Conservation (phyloP, 2,329 filamentous ascomycete species). For the Gyromitra esculenta region DNA sequence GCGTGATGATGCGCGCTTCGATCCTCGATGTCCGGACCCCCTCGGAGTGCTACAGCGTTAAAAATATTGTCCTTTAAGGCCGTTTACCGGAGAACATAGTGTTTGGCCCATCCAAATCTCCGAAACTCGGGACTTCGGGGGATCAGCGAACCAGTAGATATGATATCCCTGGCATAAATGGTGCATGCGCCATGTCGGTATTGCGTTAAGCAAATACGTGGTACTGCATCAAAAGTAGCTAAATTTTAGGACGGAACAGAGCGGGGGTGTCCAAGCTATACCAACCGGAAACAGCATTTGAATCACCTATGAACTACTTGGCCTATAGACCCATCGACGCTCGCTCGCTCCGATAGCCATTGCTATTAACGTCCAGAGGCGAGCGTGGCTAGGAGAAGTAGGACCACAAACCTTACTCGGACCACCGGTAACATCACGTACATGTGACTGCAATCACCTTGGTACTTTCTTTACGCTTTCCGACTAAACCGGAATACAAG, state of each 20-base stretch:
- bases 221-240: slow-evolving; percentile 18
- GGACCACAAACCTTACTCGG: background rate
- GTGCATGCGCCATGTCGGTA: slow-evolving; percentile 19
- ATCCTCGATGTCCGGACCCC: slow-evolving; percentile 9
- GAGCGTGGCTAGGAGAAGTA: slow-evolving; percentile 10
- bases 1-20: slow-evolving; percentile 29
- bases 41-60: slow-evolving; percentile 21
- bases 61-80: slow-evolving; percentile 7
- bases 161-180: slow-evolving; percentile 12
- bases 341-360: background rate
- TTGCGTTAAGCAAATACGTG: slow-evolving; percentile 11
- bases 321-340: background rate
- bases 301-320: background rate
- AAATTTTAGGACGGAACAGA: background rate
- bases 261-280: slow-evolving; percentile 5
- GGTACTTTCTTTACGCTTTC: background rate
- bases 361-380: background rate
- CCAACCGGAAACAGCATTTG: background rate
- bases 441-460: background rate
- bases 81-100: slow-evolving; percentile 28
- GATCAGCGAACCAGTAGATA: slow-evolving; percentile 21
- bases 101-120: slow-evolving; percentile 25
- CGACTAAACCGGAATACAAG: background rate
- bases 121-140: slow-evolving; percentile 20
- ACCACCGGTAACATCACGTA: background rate